Percentiles rank a stretch among this genome's conserved stretches.
phyloP scores from a whole-genome alignment of 225 moss, liverwort and hornwort genomes.

The Polytrichum commune region DNA sequence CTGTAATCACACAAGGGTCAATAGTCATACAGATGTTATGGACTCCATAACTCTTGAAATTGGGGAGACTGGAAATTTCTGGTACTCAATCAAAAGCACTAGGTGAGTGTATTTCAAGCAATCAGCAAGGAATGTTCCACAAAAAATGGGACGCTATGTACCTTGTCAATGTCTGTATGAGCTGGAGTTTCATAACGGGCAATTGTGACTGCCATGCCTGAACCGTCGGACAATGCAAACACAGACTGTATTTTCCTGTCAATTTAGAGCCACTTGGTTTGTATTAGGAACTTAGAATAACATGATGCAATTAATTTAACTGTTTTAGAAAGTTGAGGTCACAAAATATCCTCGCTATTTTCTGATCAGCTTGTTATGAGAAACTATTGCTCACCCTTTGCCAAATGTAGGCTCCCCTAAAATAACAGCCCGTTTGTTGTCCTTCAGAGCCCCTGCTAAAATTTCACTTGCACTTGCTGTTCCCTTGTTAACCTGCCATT shows the following conservation, averaged over 20 bases:
- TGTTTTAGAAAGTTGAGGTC: too few relatives aligned
- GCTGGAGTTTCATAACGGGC: conserved; percentile 95
- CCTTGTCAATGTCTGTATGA: conserved; percentile 97
- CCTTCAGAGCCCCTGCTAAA: conserved; percentile 94
- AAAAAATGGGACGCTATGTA: conserved; percentile 13
- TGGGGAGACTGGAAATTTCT: background rate
- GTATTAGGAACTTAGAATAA: too few relatives aligned
- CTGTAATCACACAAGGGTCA: conserved; percentile 35
- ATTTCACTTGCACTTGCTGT: conserved; percentile 99
- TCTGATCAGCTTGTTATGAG: too few relatives aligned
- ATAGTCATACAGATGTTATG: conserved; percentile 6
- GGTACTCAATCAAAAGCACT: background rate
- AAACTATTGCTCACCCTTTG: conserved; percentile 67
- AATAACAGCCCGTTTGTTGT: conserved; percentile 90
- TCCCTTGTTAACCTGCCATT: conserved; percentile 90
- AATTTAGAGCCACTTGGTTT: too few relatives aligned
- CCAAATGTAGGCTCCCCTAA: conserved; percentile 94
- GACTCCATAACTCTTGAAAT: too few relatives aligned
- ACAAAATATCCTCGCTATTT: too few relatives aligned
- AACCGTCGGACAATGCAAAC: conserved; percentile 93
- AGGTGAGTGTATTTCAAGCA: too few relatives aligned
- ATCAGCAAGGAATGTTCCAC: too few relatives aligned
- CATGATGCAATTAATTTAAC: too few relatives aligned
- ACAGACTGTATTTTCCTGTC: conserved; percentile 94
- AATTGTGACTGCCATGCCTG: conserved; percentile 98